A percentile compares a stretch with the other conserved stretches of the same genome.
These are phyloP conservation scores for Linaria vulgaris DNA, from an alignment of 257 asterid species.

Conservation along the genomic window DNA sequence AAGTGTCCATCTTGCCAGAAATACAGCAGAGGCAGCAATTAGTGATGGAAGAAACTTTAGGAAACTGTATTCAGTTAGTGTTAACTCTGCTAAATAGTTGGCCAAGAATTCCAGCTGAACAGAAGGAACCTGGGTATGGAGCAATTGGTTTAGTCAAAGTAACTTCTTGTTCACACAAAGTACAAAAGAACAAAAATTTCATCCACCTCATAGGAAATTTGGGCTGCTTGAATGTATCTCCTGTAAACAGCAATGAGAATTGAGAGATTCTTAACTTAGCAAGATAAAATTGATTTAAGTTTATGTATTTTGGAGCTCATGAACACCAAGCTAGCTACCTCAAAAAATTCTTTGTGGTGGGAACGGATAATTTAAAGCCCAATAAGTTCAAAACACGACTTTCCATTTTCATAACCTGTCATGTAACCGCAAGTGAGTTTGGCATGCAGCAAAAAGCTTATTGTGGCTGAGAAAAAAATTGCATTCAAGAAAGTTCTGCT, in stretches of 20 bases:
- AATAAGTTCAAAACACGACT: slow-evolving; percentile 55
- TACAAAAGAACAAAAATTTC: slow-evolving; percentile 11
- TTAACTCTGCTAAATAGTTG: slow-evolving; percentile 82
- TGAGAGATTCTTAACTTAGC: slow-evolving; percentile 17
- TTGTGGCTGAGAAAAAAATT: not conserved
- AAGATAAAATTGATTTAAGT: slow-evolving; percentile 1
- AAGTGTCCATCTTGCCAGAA: slow-evolving; percentile 90
- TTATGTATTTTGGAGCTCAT: not conserved
- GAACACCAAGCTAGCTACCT: slow-evolving; percentile 48
- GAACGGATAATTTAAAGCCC: slow-evolving; percentile 70
- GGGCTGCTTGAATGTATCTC: slow-evolving; percentile 95
- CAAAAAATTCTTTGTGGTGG: slow-evolving; percentile 86
- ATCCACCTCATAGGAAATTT: slow-evolving; percentile 61
- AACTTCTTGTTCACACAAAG: slow-evolving; percentile 22
- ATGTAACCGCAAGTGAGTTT: slow-evolving; percentile 18
- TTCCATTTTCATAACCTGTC: slow-evolving; percentile 83
- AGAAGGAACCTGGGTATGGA: slow-evolving; percentile 62
- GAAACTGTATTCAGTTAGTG: slow-evolving; percentile 73
- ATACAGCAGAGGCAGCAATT: slow-evolving; percentile 87
- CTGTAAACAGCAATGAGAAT: slow-evolving; percentile 35
- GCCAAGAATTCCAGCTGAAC: slow-evolving; percentile 89
- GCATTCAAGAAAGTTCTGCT: not conserved
- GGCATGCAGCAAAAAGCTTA: slow-evolving; percentile 8
- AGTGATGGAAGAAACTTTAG: slow-evolving; percentile 80
- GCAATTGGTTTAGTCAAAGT: slow-evolving; percentile 15